Percentiles rank a stretch among this genome's conserved stretches.
Conservation (phyloP, 371 early-diverging fungal species). For the Apophysomyces variabilis region DNA sequence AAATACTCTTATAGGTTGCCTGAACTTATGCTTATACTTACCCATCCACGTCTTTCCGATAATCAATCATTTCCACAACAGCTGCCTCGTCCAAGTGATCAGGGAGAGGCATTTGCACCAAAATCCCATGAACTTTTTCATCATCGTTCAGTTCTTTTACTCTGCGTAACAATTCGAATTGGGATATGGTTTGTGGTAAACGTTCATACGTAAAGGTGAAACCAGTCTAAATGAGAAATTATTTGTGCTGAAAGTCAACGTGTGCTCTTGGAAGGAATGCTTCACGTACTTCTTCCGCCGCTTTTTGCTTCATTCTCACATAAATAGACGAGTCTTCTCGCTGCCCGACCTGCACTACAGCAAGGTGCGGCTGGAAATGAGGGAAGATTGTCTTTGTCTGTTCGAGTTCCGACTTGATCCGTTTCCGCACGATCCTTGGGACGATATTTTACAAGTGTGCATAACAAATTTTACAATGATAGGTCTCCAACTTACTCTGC, state of each 20-base stretch:
- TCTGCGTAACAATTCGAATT: constrained; percentile 54
- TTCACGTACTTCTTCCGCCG: constrained; percentile 75
- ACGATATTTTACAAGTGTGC: not conserved
- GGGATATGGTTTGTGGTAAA: constrained; percentile 53
- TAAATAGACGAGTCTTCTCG: constrained; percentile 91
- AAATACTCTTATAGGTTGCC: not conserved
- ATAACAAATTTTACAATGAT: no score
- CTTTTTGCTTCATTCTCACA: constrained; percentile 87
- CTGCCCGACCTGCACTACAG: constrained; percentile 88
- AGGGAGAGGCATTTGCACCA: constrained; percentile 98
- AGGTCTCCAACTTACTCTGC: constrained; percentile 55
- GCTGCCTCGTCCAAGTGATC: constrained; percentile 72
- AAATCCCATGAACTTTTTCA: constrained; percentile 82
- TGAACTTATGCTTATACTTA: constrained; percentile 28
- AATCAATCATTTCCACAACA: constrained; percentile 83
- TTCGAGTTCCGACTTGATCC: constrained; percentile 64
- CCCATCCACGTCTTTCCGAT: constrained; percentile 96
- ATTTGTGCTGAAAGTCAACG: constrained; percentile 5
- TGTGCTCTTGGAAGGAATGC: not conserved
- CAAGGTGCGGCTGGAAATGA: constrained; percentile 77
- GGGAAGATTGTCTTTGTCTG: constrained; percentile 61
- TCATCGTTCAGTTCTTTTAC: constrained; percentile 78
- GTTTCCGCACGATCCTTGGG: constrained; percentile 57
- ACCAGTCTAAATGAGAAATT: constrained; percentile 47
- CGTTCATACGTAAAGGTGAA: constrained; percentile 60